Conservation (phyloP, 2,329 filamentous ascomycete genomes). For the Fusarium citri region DNA sequence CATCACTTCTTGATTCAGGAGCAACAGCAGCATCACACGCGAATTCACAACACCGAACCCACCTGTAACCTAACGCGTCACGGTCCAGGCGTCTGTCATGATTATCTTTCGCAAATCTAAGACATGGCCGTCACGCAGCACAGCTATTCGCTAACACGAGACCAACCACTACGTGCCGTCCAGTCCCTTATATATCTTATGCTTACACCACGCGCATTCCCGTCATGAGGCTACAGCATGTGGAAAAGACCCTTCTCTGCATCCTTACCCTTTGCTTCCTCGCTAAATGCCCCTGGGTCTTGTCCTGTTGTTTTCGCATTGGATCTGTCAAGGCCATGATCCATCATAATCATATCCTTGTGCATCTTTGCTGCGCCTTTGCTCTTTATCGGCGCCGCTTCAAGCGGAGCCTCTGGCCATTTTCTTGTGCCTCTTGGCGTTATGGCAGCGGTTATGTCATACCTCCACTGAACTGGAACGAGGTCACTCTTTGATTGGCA, state of each 20-base stretch:
- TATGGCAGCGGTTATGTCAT: slow-evolving; percentile 46
- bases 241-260: slow-evolving; percentile 15
- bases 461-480: slow-evolving; percentile 40
- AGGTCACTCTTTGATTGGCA: slow-evolving; percentile 42
- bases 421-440: slow-evolving; percentile 25
- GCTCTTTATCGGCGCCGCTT: slow-evolving; percentile 32
- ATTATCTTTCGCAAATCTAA: slow-evolving; percentile 39
- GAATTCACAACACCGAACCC: slow-evolving; percentile 27
- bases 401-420: slow-evolving; percentile 39
- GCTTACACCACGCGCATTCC: slow-evolving; percentile 39
- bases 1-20: slow-evolving; percentile 34
- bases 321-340: slow-evolving; percentile 31
- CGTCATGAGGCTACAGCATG: slow-evolving; percentile 38
- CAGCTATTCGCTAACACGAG: slow-evolving; percentile 41
- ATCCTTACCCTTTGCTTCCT: slow-evolving; percentile 1
- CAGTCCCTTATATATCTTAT: slow-evolving; percentile 26
- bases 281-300: slow-evolving; percentile 2
- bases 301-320: slow-evolving; percentile 6
- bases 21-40: slow-evolving; percentile 28
- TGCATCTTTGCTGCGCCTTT: slow-evolving; percentile 38
- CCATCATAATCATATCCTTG: slow-evolving; percentile 38
- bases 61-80: slow-evolving; percentile 31
- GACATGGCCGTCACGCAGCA: slow-evolving; percentile 45
- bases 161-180: slow-evolving; percentile 37
- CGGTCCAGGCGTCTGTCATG: slow-evolving; percentile 32